Conservation (phyloP, 495 filamentous ascomycete genomes). For the Xylaria palmicola region DNA sequence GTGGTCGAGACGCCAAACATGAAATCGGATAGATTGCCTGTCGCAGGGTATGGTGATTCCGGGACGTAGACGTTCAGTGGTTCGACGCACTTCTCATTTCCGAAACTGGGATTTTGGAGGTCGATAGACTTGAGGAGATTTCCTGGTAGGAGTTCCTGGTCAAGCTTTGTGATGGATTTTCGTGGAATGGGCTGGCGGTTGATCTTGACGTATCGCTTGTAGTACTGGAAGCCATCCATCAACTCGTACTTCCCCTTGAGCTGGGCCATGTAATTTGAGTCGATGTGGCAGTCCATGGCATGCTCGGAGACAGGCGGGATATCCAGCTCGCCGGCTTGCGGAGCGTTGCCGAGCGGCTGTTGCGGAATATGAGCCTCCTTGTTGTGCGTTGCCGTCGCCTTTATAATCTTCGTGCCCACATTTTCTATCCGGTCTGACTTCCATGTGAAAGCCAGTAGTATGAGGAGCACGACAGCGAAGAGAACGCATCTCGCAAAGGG, state of each 20-base stretch:
- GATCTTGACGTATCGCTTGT: constrained; percentile 50
- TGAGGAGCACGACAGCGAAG: constrained; percentile 35
- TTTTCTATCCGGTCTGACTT: constrained; percentile 40
- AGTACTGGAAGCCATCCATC: constrained; percentile 50
- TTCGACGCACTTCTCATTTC: constrained; percentile 41
- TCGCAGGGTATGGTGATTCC: constrained; percentile 44
- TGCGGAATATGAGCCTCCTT: constrained; percentile 35
- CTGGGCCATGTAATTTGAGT: constrained; percentile 39
- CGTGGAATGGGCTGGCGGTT: constrained; percentile 41
- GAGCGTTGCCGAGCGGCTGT: constrained; percentile 26
- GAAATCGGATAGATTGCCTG: constrained; percentile 47
- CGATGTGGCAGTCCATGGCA: constrained; percentile 45
- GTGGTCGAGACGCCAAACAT: constrained; percentile 52
- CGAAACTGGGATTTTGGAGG: constrained; percentile 37
- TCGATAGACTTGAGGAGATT: constrained; percentile 43
- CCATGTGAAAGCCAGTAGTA: constrained; percentile 35
- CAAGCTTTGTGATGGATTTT: constrained; percentile 47
- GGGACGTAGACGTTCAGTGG: constrained; percentile 49
- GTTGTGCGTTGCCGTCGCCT: constrained; percentile 34
- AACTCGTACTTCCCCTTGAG: constrained; percentile 47
- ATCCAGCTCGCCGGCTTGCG: constrained; percentile 22
- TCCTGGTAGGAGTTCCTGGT: constrained; percentile 41
- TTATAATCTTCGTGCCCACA: constrained; percentile 36
- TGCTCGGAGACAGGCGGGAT: constrained; percentile 21
- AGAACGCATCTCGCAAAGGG: constrained; percentile 41